Evolutionary conservation across 2,329 filamentous ascomycete species (phyloP), one percentile per base, ranked within the genome.

Genomic region (Elsinoe necatrix): DNA sequence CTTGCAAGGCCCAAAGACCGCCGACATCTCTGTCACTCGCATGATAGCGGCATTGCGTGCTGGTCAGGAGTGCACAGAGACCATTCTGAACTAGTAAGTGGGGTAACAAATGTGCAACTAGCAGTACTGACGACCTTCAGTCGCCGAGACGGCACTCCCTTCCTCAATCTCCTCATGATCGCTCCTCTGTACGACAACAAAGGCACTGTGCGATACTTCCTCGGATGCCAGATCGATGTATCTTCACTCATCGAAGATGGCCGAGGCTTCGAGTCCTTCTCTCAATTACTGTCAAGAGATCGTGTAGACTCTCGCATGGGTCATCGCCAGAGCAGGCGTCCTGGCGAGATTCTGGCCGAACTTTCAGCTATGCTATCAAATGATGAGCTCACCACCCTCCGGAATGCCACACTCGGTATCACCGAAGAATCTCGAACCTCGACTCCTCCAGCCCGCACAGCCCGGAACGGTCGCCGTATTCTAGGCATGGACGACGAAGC

Each of bases 61-160:
- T 11, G 73, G 73, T 7, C 67, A 73, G 62, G 72, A 75, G 56
- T 65, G 67, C 50, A 74, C 68, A 56, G 73, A 75, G 60, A 71
- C 71, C 1, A 65, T 75, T 3, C 62, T 75, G 25, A 75, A 75
- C 54, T 75, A 75, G 57, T 62, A 42, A 39, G 56, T 57, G 21
- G 7, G 4, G 4, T 1, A 42, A 3, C 18, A 7, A 14, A 11
- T 45, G 12, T 23, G 34, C 12, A 37, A 37, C 14, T 12, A 31
- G 14, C 35, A 12, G 27, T 20, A 14, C 27, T 54, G 14, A 52
- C 56, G 18, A 29, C n/a, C n/a, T 4, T 1, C 8, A 61, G 59
- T 58, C 63, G 67, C 37, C 59, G 68, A 58, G 70, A 73, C 54
- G 71, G 71, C 8, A 67, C 67, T 9, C 71, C 71, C 0, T 73